A percentile compares a stretch with the other conserved stretches of the same genome.
phyloP scores from a whole-genome alignment of 2,329 filamentous ascomycete genomes.

The Cordyceps cateniannulata region DNA sequence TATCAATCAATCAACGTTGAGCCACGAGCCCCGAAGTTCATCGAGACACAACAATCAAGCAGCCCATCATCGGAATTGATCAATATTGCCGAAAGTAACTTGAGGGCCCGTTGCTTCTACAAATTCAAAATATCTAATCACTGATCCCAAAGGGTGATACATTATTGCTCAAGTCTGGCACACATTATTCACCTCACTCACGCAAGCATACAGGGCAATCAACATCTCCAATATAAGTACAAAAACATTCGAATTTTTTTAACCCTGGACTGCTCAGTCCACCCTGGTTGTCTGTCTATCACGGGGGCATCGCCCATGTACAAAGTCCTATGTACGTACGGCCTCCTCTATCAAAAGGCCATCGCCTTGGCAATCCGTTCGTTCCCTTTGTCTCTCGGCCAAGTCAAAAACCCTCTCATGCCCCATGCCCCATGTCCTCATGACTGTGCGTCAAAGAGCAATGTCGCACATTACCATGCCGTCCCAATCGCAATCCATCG shows the following conservation, averaged over 20 bases:
- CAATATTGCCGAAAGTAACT: background rate
- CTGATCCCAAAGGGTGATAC: too few species aligned
- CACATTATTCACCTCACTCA: background rate
- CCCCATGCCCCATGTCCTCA: conserved; percentile 20
- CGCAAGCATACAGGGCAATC: background rate
- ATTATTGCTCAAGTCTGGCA: background rate
- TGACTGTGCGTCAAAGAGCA: conserved; percentile 20
- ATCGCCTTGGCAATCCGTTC: conserved; percentile 18
- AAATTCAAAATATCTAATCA: too few species aligned
- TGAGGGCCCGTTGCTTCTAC: too few species aligned
- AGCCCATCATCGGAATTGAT: background rate
- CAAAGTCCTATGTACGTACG: conserved; percentile 8
- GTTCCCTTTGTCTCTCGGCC: conserved; percentile 21
- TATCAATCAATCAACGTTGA: too few species aligned
- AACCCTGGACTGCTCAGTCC: conserved; percentile 26
- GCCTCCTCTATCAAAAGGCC: conserved; percentile 21
- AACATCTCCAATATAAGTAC: background rate
- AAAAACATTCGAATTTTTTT: conserved; percentile 24
- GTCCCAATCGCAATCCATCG: conserved; percentile 31
- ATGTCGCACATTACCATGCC: conserved; percentile 23
- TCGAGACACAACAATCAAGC: background rate
- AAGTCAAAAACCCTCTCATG: conserved; percentile 23
- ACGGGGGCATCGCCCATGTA: conserved; percentile 22
- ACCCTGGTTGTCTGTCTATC: conserved; percentile 26
- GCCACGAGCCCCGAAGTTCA: background rate